Evolutionary conservation across 768 basidiomycete genomes (phyloP).

Genomic region (Xerocomus brunneocitrinus): DNA sequence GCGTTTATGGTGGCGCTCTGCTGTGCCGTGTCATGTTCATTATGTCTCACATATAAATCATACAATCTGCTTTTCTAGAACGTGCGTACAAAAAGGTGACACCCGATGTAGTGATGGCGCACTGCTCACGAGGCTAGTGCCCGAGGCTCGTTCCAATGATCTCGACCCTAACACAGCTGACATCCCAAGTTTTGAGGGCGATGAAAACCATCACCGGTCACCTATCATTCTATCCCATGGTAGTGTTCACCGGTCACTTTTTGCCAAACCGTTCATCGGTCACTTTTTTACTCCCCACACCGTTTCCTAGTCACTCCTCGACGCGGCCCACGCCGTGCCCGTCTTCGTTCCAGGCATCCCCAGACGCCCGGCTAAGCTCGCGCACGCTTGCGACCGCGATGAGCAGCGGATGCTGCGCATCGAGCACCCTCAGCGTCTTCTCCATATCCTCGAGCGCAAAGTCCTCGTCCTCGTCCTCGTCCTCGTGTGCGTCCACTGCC

Average conservation of each 20-base stretch:
- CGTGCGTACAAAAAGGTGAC: neutral
- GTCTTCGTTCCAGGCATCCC: neutral
- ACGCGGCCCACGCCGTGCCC: too few relatives aligned
- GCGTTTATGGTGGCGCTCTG: neutral
- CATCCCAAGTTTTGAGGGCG: too few relatives aligned
- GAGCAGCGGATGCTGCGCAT: constrained; percentile 57
- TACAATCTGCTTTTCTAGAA: neutral
- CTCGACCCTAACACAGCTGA: neutral
- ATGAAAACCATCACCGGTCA: too few relatives aligned
- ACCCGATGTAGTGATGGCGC: too few relatives aligned
- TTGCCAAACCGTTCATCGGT: too few relatives aligned
- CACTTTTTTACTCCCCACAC: too few relatives aligned
- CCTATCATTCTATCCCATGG: too few relatives aligned
- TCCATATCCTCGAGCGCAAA: constrained; percentile 78
- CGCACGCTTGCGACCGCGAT: constrained; percentile 69
- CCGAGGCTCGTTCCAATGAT: neutral
- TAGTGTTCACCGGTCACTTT: too few relatives aligned
- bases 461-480: constrained; percentile 73
- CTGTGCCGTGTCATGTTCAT: neutral
- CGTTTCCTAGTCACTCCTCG: too few relatives aligned
- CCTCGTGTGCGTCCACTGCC: constrained; percentile 21
- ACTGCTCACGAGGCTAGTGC: too few relatives aligned
- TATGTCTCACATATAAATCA: neutral
- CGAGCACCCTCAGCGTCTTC: constrained; percentile 54
- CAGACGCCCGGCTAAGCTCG: constrained; percentile 45